Evolutionary conservation across 108 stramenopile genomes (phyloP), one percentile per base, ranked within the genome.

Genomic region (Nannochloropsis salina): DNA sequence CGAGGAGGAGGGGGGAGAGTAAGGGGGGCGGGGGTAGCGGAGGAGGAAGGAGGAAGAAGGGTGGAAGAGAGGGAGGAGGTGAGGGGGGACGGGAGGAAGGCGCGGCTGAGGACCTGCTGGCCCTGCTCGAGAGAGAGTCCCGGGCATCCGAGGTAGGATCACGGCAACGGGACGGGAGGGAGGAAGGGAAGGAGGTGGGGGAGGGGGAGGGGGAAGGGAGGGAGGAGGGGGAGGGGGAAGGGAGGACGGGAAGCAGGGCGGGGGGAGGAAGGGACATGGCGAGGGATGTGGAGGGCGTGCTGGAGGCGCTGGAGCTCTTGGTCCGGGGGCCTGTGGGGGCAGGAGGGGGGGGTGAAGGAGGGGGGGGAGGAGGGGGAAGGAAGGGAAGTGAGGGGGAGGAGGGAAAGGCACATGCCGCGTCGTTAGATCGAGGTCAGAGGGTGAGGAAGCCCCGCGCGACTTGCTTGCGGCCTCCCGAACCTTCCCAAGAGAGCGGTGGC

Each of bases 171-270:
- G n/a, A n/a, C n/a, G n/a, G n/a, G n/a, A n/a, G n/a, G n/a, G n/a
- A n/a, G n/a, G n/a, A n/a, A n/a, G n/a, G 47, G 47, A 51, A 51
- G 9, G 12, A 51, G 9, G 47, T 51, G 12, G 10, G 12, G 47
- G 47, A 9, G 12, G 47, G 10, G 47, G 10, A 51, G 12, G 47
- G 10, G 10, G 10, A 51, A 11, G 47, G 9, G 47, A 12, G 47
- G 47, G 47, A 12, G 12, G 10, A 12, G 47, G 47, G 47, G 47
- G 12, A 12, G 47, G 47, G 12, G 47, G 47, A 12, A 74, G 61
- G 61, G 61, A 74, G 61, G 61, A n/a, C 15, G 61, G 61, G 61
- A 74, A n/a, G 61, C 20, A 74, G 61, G 61, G 47, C 47, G 47
- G 47, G 47, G 10, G 47, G 47, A 12, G 10, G 47, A 12, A 12